Base-by-base conservation (phyloP, 306 rosid genomes). In the Morella rubra region DNA sequence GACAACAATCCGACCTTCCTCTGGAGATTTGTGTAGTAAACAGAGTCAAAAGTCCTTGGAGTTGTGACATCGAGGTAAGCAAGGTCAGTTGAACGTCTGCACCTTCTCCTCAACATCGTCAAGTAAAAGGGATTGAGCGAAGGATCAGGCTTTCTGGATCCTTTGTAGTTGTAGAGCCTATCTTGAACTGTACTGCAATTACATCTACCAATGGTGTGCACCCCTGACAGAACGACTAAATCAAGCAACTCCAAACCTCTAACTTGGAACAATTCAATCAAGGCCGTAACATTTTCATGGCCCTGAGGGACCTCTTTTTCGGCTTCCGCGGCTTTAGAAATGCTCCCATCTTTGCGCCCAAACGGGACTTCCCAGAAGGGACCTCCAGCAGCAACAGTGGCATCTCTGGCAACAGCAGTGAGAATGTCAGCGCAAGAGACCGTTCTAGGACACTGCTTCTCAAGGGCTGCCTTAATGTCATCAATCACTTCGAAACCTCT, bases 341-440 rank as follows among this genome's bases (percentile, higher is more conserved):
- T 45, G 40, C 60, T 83, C 0, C 98, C 98, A 9, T 94, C 98
- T 81, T 68, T 85, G 0, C 98, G 84, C 19, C 97, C 97, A 4
- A 89, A 85, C 27, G 92, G 96, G 50, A 94, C 96, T 79, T 91
- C 91, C 98, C 98, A 94, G 72, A 94, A 94, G 0, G 98, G 98
- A 1, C 96, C 98, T 47, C 96, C 97, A 0, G 92, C 94, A 1
- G 86, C 11, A 47, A 94, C 77, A 7, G 97, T 90, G 61, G 97
- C 98, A 60, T 94, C 98, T 83, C 97, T 90, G 12, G 97, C 89
- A 7, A 91, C 96, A 0, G 95, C 89, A 0, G 98, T 86, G 69
- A 94, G 90, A 74, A 94, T 89, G 82, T 94, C 98, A 49, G 98
- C 87, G 73, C 95, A 94, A 16, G 98, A 94, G 5, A 91, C 97